phyloP scores from a whole-genome alignment of 2,329 filamentous ascomycete genomes.

The Aurifilum marmelostoma region DNA sequence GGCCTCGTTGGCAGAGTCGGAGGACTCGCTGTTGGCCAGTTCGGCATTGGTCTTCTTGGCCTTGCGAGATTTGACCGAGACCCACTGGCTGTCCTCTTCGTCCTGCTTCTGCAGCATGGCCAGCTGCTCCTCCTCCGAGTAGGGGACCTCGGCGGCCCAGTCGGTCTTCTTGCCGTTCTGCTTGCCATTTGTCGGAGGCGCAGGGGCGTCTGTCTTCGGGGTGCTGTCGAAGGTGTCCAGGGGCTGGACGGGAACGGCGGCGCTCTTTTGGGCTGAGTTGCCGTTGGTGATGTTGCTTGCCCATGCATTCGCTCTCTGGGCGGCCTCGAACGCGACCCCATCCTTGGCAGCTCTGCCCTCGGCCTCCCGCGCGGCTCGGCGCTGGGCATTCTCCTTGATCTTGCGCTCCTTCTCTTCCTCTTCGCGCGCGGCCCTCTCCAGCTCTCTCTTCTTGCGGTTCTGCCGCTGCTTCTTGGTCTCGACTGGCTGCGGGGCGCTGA shows the following conservation, averaged over 20 bases:
- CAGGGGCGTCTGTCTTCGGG: conserved; percentile 39
- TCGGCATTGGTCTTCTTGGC: conserved; percentile 47
- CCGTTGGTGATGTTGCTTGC: conserved; percentile 46
- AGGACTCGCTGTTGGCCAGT: conserved; percentile 34
- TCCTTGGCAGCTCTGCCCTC: conserved; percentile 85
- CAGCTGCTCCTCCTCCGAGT: conserved; percentile 66
- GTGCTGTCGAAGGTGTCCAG: conserved; percentile 60
- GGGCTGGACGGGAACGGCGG: conserved; percentile 48
- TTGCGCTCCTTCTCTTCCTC: conserved; percentile 80
- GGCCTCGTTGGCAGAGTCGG: conserved; percentile 33
- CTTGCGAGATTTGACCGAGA: conserved; percentile 57
- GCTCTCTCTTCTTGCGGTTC: conserved; percentile 86
- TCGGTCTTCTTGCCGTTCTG: conserved; percentile 42
- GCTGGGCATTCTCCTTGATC: conserved; percentile 77
- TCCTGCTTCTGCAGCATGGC: conserved; percentile 59
- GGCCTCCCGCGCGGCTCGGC: conserved; percentile 77
- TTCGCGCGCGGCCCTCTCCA: conserved; percentile 72
- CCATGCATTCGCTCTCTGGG: conserved; percentile 46
- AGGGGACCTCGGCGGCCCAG: conserved; percentile 53
- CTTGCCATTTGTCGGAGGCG: conserved; percentile 39
- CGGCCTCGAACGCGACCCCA: conserved; percentile 63
- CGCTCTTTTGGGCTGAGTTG: conserved; percentile 46
- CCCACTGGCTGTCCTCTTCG: conserved; percentile 58
- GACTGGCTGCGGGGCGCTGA: conserved; percentile 65
- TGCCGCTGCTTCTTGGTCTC: conserved; percentile 97